phyloP scores from a whole-genome alignment of 345 rosid species.

The Populus deltoides region DNA sequence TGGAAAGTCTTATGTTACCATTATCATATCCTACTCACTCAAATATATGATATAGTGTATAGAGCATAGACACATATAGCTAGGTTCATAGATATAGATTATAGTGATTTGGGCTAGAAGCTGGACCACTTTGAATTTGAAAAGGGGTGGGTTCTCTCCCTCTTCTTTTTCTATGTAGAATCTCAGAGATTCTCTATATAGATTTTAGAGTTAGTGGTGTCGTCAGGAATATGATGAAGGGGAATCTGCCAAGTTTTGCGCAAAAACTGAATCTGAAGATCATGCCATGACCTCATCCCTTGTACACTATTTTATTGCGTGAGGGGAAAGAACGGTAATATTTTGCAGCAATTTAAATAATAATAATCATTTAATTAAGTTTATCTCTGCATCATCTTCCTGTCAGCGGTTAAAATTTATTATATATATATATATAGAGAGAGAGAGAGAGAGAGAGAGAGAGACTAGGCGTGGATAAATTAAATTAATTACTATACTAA shows the following conservation, averaged over 20 bases:
- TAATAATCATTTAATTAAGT: background rate
- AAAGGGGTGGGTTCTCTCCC: conserved; percentile 8
- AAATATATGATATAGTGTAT: too few species aligned
- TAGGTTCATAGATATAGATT: background rate
- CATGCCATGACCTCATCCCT: background rate
- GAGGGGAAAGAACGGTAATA: background rate
- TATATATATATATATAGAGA: too few species aligned
- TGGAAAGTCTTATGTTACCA: too few species aligned
- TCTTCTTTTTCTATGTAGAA: background rate
- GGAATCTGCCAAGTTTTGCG: conserved; percentile 44
- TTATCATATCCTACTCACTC: conserved; percentile 3
- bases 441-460: too few species aligned
- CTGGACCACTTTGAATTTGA: conserved; percentile 41
- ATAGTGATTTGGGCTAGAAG: background rate
- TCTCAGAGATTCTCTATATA: conserved; percentile 12
- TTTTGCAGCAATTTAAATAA: background rate
- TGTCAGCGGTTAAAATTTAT: background rate
- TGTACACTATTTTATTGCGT: background rate
- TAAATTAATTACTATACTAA: background rate
- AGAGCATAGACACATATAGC: background rate
- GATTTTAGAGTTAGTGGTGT: conserved; percentile 22
- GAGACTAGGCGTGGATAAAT: background rate
- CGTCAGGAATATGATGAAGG: conserved; percentile 39
- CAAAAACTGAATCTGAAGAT: conserved; percentile 21
- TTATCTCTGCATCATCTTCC: background rate